A percentile compares a stretch with the other conserved stretches of the same genome.
phyloP scores from a whole-genome alignment of 441 rosid genomes.

The Biscutella auriculata region DNA sequence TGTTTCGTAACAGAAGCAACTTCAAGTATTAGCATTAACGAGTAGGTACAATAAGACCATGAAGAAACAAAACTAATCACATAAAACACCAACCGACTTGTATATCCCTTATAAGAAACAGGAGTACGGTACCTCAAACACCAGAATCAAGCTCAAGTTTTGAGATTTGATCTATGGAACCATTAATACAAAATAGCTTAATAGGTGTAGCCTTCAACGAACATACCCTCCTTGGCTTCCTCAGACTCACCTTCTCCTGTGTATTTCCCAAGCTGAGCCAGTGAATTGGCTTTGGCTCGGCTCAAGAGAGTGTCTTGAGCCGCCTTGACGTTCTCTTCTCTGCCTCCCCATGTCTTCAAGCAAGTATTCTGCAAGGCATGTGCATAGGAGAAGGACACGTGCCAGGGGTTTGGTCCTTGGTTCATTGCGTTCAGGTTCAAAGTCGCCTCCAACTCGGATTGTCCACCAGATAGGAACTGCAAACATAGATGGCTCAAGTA shows the following conservation, averaged over 20 bases:
- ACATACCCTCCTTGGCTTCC: slow-evolving; percentile 86
- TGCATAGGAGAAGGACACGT: slow-evolving; percentile 87
- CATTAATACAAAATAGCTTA: slow-evolving; percentile 14
- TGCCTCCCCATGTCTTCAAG: slow-evolving; percentile 90
- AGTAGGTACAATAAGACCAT: slow-evolving; percentile 1
- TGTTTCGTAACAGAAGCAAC: too few species aligned
- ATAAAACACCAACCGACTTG: background rate
- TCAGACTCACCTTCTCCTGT: slow-evolving; percentile 85
- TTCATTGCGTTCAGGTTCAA: slow-evolving; percentile 91
- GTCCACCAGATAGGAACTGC: slow-evolving; percentile 94
- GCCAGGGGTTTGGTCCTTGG: slow-evolving; percentile 82
- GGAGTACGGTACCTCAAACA: slow-evolving; percentile 4
- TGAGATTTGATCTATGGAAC: slow-evolving; percentile 3
- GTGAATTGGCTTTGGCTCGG: slow-evolving; percentile 78
- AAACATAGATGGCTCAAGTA: background rate
- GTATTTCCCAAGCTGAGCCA: slow-evolving; percentile 90
- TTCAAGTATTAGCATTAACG: too few species aligned
- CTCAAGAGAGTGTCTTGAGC: slow-evolving; percentile 63
- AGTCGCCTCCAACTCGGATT: slow-evolving; percentile 88
- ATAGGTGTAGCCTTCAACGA: slow-evolving; percentile 74
- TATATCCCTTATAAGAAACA: background rate
- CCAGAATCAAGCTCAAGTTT: slow-evolving; percentile 15
- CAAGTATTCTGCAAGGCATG: slow-evolving; percentile 91
- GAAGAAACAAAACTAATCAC: slow-evolving; percentile 11
- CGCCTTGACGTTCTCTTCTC: slow-evolving; percentile 64